Percentiles rank a stretch among this genome's conserved stretches.
Conservation (phyloP, 768 basidiomycete species). For the Amanita brunnescens region DNA sequence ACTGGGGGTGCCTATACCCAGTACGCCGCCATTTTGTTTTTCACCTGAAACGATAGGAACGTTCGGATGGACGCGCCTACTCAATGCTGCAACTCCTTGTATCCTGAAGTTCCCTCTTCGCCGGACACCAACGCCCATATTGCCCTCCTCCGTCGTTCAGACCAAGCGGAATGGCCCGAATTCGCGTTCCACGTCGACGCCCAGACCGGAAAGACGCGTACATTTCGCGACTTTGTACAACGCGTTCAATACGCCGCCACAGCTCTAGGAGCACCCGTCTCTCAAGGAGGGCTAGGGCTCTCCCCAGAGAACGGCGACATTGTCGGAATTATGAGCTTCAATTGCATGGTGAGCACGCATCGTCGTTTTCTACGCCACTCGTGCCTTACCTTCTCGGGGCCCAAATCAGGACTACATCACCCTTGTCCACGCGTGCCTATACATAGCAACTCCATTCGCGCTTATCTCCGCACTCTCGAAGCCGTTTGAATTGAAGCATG, state of each 20-base stretch:
- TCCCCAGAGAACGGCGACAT: slow-evolving; percentile 40
- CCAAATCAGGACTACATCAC: slow-evolving; percentile 25
- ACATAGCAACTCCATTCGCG: slow-evolving; percentile 23
- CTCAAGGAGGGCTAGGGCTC: slow-evolving; percentile 51
- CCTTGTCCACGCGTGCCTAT: slow-evolving; percentile 23
- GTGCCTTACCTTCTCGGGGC: background rate
- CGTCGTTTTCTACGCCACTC: background rate
- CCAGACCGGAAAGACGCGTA: slow-evolving; percentile 35
- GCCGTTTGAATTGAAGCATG: slow-evolving; percentile 29
- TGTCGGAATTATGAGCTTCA: slow-evolving; percentile 62
- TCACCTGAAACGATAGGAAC: no score
- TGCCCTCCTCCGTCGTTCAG: slow-evolving; percentile 44
- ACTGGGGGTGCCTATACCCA: no score
- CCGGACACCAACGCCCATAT: slow-evolving; percentile 49
- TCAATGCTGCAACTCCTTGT: slow-evolving; percentile 52
- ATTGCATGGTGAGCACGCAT: slow-evolving; percentile 44
- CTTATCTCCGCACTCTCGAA: slow-evolving; percentile 30
- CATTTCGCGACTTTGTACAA: slow-evolving; percentile 39
- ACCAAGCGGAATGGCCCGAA: slow-evolving; percentile 50
- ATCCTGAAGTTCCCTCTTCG: slow-evolving; percentile 39
- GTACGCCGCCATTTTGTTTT: no score
- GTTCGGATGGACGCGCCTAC: background rate
- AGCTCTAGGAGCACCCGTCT: slow-evolving; percentile 35
- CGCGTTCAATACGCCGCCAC: slow-evolving; percentile 48
- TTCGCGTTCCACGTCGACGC: slow-evolving; percentile 50